Base-by-base conservation (phyloP, 2,329 filamentous ascomycete genomes). In the Ilyonectria robusta region DNA sequence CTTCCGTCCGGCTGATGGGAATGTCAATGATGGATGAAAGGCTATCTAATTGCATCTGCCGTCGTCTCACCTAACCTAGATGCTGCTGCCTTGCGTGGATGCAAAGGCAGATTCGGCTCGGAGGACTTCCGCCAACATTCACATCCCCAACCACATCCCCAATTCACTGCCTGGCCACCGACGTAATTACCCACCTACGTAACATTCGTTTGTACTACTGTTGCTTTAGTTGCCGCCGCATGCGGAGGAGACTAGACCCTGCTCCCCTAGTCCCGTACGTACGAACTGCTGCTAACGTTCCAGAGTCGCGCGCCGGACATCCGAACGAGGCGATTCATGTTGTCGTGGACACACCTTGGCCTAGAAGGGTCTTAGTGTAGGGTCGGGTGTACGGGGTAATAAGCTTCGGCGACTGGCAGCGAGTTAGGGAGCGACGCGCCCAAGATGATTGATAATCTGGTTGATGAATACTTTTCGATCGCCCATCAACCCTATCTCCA, bases 331-430 rank as follows among this genome's bases (percentile, higher is more conserved):
- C 44, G 44, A 19, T 21, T 23, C 44, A 9, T 46, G 44, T 8
- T 23, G 53, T 26, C 26, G 26, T 26, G 26, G 26, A 26, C 26
- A 26, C 26, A 26, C 26, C 35, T 15, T 51, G 47, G 48, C 29
- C n/a, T 10, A n/a, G 26, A 29, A 19, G 6, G 7, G 47, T 40
- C 23, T 59, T 46, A 58, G 62, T 62, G 40, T 21, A 29, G 26
- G 26, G 35, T 64, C 37, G 55, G 40, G 19, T 55, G 55, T 53
- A 64, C 62, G 62, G 62, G 47, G 48, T 53, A 51, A 51, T 46
- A n/a, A 21, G 47, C 21, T 47, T 51, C 15, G 21, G n/a, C 15
- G n/a, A n/a, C 17, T n/a, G 44, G 46, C 46, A 26, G 33, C 31
- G 31, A 55, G 42, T 33, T 35, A 44, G 55, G 42, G 29, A 58